These are phyloP conservation scores for Nicotiana paniculata DNA, from an alignment of 257 asterid genomes.

Conservation along the genomic window DNA sequence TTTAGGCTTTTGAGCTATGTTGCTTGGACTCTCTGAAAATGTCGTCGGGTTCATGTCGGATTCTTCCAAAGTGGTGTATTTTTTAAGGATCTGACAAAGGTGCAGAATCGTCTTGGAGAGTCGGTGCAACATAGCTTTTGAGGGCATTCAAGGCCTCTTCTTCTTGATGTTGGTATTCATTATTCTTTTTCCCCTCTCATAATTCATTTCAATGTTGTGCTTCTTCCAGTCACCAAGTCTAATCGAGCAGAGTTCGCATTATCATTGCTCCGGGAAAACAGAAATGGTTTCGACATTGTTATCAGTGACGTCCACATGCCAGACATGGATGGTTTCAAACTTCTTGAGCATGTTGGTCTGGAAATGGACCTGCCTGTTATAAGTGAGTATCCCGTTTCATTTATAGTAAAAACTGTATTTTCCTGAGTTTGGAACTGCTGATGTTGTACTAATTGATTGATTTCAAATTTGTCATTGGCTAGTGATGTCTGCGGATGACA, in stretches of 20 bases:
- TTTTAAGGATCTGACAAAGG: too few relatives aligned
- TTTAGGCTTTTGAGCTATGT: neutral
- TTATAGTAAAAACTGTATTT: neutral
- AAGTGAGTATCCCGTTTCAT: slow-evolving; percentile 44
- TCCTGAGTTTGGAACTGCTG: neutral
- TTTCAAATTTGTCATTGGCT: slow-evolving; percentile 6
- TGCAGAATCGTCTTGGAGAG: too few relatives aligned
- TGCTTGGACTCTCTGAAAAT: too few relatives aligned
- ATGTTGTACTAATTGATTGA: neutral
- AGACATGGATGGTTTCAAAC: slow-evolving; percentile 94
- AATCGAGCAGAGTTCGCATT: slow-evolving; percentile 79
- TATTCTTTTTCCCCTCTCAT: neutral
- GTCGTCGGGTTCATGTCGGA: too few relatives aligned
- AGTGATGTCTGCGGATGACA: slow-evolving; percentile 99
- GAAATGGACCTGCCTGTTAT: slow-evolving; percentile 98
- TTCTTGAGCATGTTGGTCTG: slow-evolving; percentile 78
- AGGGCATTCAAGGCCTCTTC: neutral
- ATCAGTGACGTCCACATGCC: slow-evolving; percentile 99
- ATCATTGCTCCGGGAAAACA: slow-evolving; percentile 61
- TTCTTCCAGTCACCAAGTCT: slow-evolving; percentile 61
- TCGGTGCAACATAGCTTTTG: neutral
- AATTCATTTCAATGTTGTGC: neutral
- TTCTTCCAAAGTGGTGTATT: too few relatives aligned
- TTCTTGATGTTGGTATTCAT: neutral
- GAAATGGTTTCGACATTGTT: slow-evolving; percentile 68